Conservation (phyloP, 805 yeast genomes). For the Suhomyces sp. region DNA sequence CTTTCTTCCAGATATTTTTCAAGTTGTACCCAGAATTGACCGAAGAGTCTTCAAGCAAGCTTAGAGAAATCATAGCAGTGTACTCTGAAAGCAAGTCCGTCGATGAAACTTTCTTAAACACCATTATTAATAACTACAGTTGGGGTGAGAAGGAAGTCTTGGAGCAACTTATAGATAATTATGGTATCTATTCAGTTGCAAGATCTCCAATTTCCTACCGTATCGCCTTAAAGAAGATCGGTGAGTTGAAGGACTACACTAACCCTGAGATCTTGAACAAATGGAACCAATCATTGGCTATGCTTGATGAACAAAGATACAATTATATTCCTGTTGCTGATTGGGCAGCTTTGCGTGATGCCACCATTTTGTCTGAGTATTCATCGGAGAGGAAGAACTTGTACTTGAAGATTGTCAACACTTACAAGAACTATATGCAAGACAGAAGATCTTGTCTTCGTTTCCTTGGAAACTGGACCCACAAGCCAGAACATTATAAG, state of each 20-base stretch:
- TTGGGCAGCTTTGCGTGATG: conserved; percentile 81
- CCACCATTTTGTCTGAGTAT: conserved; percentile 54
- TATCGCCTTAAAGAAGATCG: conserved; percentile 69
- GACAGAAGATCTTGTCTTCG: conserved; percentile 30
- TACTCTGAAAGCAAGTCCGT: conserved; percentile 58
- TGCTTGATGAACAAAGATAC: conserved; percentile 51
- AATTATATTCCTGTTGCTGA: conserved; percentile 75
- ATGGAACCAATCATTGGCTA: conserved; percentile 52
- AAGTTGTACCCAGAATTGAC: conserved; percentile 51
- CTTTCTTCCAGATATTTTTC: conserved; percentile 69
- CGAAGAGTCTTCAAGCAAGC: conserved; percentile 53
- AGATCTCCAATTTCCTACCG: conserved; percentile 72
- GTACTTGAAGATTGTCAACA: conserved; percentile 54
- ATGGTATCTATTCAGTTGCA: conserved; percentile 53
- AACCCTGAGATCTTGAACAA: conserved; percentile 50
- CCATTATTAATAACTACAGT: conserved; percentile 61
- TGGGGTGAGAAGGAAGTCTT: conserved; percentile 71
- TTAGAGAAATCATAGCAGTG: conserved; percentile 54
- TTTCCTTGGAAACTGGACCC: conserved; percentile 32
- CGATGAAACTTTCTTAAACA: conserved; percentile 82
- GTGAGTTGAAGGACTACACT: conserved; percentile 55
- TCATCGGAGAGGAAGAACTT: conserved; percentile 48
- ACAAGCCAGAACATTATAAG: conserved; percentile 22
- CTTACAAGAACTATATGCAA: conserved; percentile 40
- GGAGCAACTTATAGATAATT: conserved; percentile 61